These are phyloP conservation scores for Aspergillus sp. DNA, from an alignment of 2,329 filamentous ascomycete genomes.

Conservation along the genomic window DNA sequence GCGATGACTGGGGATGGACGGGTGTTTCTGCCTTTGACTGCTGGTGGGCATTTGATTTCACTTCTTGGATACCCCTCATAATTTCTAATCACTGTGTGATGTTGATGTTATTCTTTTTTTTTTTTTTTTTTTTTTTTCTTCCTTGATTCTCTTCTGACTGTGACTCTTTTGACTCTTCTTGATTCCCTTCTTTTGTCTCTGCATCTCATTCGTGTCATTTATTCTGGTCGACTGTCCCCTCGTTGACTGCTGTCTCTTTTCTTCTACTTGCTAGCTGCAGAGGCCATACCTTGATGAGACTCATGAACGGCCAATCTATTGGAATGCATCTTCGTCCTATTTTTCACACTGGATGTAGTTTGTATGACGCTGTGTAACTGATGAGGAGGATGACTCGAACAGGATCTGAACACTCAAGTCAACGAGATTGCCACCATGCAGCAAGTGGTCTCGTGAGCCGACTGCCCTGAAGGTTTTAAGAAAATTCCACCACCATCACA, in stretches of 20 bases:
- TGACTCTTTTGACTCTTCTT: background rate
- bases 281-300: constrained; percentile 18
- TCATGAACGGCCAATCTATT: constrained; percentile 21
- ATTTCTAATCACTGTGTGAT: constrained; percentile 25
- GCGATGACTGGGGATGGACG: too few relatives aligned
- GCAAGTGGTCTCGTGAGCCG: too few relatives aligned
- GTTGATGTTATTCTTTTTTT: constrained; percentile 15
- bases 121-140: constrained; percentile 9
- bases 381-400: background rate
- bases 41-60: constrained; percentile 18
- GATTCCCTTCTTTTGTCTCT: constrained; percentile 4
- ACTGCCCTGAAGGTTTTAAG: too few relatives aligned
- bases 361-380: too few relatives aligned
- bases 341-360: background rate
- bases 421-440: too few relatives aligned
- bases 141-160: constrained; percentile 1
- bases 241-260: constrained; percentile 6
- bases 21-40: background rate
- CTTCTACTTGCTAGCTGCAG: constrained; percentile 2
- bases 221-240: constrained; percentile 5
- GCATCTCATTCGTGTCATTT: constrained; percentile 10
- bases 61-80: constrained; percentile 24
- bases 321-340: constrained; percentile 2
- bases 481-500: too few relatives aligned
- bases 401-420: too few relatives aligned